Evolutionary conservation across 2,329 filamentous ascomycete genomes (phyloP), one percentile per base, ranked within the genome.

Genomic region (Gnomoniopsis smithogilvyi): DNA sequence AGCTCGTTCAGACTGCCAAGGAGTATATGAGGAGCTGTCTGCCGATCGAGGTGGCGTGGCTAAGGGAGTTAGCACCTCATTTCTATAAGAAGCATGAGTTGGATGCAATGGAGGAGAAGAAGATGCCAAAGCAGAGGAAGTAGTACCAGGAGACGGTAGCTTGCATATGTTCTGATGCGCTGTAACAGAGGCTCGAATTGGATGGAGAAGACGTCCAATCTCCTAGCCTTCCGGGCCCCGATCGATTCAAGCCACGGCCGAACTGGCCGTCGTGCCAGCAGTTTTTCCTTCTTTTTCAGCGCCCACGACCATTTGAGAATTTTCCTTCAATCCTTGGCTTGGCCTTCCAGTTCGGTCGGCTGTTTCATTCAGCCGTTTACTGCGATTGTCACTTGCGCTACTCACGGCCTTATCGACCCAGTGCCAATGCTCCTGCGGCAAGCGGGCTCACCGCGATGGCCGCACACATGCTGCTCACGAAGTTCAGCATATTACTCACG

Each of bases 61-160:
- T 99, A 66, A 84, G 86, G 7, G 94, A 98, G 74, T 85, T 95
- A 62, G 95, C 95, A 62, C 94, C 94, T 63, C 95, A 98, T 76
- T 96, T 92, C 70, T 91, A 97, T 72, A 97, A 96, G 76, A 89
- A 90, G 77, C 89, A 92, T 75, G 92, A 97, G 69, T 73, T 97
- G 45, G 94, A 97, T 68, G 87, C 82, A 19, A 70, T 96, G 66
- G 91, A 92, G 68, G 89, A 91, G 61, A 90, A 85, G 77, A 96
- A 91, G 74, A 63, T 74, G 66, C 71, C 72, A 10, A 73, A 72
- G 63, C 63, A 65, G 56, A 65, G 65, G 62, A 66, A 64, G 50
- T 62, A 54, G 24, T n/a, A 6, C 2, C 17, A 14, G 17, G 4
- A 14, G 21, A 47, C 64, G 63, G 19, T 47, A 52, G 22, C 8